Conservation (phyloP, 345 rosid species). For the Gossypium rotundifolium region DNA sequence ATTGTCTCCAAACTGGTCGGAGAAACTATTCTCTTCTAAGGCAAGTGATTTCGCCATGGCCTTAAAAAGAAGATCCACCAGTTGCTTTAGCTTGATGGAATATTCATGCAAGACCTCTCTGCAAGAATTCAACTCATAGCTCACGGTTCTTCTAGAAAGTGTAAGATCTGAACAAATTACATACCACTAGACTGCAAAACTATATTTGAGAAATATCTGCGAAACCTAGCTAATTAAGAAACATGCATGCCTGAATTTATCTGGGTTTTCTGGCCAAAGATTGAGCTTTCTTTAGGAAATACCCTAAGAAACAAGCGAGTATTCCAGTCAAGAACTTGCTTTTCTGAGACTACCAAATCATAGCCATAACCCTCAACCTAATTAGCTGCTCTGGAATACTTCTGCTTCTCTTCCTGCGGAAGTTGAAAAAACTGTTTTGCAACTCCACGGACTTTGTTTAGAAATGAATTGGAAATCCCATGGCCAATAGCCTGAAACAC, state of each 20-base stretch:
- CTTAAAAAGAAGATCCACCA: constrained; percentile 32
- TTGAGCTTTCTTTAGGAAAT: constrained; percentile 34
- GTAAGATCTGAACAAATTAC: not conserved
- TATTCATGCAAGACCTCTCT: constrained; percentile 34
- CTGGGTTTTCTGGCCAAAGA: constrained; percentile 49
- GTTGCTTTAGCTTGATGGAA: constrained; percentile 21
- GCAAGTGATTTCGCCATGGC: constrained; percentile 37
- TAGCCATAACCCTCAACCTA: constrained; percentile 41
- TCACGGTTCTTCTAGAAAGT: not conserved
- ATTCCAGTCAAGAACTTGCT: constrained; percentile 42
- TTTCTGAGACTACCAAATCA: constrained; percentile 35
- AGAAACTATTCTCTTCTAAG: constrained; percentile 40
- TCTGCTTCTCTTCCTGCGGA: constrained; percentile 38
- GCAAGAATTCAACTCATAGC: constrained; percentile 7
- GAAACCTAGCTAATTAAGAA: not conserved
- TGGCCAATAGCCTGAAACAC: constrained; percentile 36
- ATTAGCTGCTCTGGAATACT: constrained; percentile 25
- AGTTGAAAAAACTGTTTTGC: constrained; percentile 34
- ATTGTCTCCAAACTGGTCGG: constrained; percentile 34
- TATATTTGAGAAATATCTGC: no score
- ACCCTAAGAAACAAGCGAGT: constrained; percentile 38
- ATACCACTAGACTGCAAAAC: not conserved
- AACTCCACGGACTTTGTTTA: constrained; percentile 18
- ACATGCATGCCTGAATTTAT: constrained; percentile 26
- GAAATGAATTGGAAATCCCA: constrained; percentile 32